Conservation (phyloP, 2,329 filamentous ascomycete genomes). For the Coniochaeta sp. region DNA sequence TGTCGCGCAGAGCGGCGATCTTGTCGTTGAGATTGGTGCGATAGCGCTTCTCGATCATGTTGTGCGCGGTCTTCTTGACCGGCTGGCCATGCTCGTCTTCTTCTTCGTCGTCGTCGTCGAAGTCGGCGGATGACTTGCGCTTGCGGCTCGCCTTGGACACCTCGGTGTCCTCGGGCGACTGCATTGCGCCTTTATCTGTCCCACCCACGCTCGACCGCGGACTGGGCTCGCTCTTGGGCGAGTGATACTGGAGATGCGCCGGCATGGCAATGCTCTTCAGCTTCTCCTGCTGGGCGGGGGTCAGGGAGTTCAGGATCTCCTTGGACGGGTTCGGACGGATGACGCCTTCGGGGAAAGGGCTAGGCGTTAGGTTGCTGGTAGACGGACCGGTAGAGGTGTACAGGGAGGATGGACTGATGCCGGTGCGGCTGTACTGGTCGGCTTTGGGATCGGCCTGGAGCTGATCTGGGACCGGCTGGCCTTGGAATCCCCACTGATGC, state of each 20-base stretch:
- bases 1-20: constrained; percentile 85
- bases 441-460: constrained; percentile 11
- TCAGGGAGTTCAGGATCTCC: constrained; percentile 35
- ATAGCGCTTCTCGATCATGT: constrained; percentile 97
- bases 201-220: constrained; percentile 44
- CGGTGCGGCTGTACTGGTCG: constrained; percentile 16
- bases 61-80: constrained; percentile 89
- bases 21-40: constrained; percentile 96
- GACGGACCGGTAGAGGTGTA: constrained; percentile 10
- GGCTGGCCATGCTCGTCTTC: constrained; percentile 48
- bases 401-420: constrained; percentile 24
- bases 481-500: constrained; percentile 14
- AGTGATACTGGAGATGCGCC: constrained; percentile 52
- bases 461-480: constrained; percentile 16
- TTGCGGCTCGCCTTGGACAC: constrained; percentile 48
- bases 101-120: constrained; percentile 54
- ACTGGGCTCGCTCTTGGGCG: constrained; percentile 50
- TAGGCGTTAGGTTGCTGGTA: background rate
- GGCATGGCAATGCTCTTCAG: constrained; percentile 60
- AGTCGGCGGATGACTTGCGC: constrained; percentile 61
- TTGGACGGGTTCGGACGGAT: constrained; percentile 20
- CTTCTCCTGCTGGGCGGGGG: constrained; percentile 52
- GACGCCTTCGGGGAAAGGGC: constrained; percentile 18
- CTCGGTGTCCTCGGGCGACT: constrained; percentile 50
- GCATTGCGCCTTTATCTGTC: constrained; percentile 35